These are phyloP conservation scores for Scutellaria minor DNA, from an alignment of 257 asterid species.

Conservation along the genomic window DNA sequence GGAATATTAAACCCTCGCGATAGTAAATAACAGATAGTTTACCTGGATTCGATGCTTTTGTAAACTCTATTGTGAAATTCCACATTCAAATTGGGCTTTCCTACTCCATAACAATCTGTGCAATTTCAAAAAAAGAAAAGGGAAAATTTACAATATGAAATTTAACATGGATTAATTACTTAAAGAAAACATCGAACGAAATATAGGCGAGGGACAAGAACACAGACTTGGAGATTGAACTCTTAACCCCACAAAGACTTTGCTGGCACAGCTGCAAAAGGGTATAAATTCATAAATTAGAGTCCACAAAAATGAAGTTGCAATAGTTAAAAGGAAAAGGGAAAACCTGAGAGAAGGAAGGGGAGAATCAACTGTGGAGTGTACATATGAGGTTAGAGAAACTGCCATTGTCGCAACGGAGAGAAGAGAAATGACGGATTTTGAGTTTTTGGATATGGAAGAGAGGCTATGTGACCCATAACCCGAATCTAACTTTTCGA, in stretches of 20 bases:
- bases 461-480: neutral
- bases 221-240: slow-evolving; percentile 73
- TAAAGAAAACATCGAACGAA: neutral
- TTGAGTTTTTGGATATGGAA: slow-evolving; percentile 18
- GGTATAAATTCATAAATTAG: slow-evolving; percentile 22
- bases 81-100: slow-evolving; percentile 58
- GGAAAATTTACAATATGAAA: neutral
- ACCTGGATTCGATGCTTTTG: slow-evolving; percentile 77
- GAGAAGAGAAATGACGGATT: neutral
- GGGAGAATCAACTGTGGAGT: slow-evolving; percentile 22
- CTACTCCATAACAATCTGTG: slow-evolving; percentile 65
- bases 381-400: slow-evolving; percentile 25
- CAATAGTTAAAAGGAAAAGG: neutral
- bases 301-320: neutral
- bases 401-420: slow-evolving; percentile 33
- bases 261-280: slow-evolving; percentile 57
- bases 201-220: slow-evolving; percentile 13
- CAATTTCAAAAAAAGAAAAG: neutral
- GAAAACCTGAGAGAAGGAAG: slow-evolving; percentile 33
- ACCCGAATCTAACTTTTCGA: neutral
- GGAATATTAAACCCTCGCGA: slow-evolving; percentile 25
- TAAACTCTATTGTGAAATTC: slow-evolving; percentile 69
- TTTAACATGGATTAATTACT: neutral
- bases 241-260: slow-evolving; percentile 66
- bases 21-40: slow-evolving; percentile 13